These are phyloP conservation scores for Crucihimalaya himalaica DNA, from an alignment of 345 rosid species.

Conservation along the genomic window DNA sequence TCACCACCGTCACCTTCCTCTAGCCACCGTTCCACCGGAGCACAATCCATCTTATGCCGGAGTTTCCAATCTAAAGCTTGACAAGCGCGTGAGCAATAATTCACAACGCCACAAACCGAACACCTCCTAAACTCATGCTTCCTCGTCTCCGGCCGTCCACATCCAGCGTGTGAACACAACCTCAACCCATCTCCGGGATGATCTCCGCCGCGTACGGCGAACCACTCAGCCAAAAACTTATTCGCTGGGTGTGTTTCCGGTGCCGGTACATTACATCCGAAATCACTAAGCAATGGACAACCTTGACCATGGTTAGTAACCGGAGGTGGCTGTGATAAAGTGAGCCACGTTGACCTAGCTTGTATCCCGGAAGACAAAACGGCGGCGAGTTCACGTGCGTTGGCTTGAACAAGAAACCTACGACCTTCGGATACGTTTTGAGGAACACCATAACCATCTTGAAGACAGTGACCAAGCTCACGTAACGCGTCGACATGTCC, in stretches of 20 bases:
- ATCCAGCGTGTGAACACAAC: slow-evolving; percentile 76
- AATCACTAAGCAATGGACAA: slow-evolving; percentile 86
- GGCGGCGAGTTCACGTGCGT: slow-evolving; percentile 82
- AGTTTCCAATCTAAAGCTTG: slow-evolving; percentile 97
- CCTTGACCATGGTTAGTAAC: slow-evolving; percentile 43
- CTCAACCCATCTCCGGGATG: slow-evolving; percentile 61
- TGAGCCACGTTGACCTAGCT: slow-evolving; percentile 51
- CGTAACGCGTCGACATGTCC: slow-evolving; percentile 94
- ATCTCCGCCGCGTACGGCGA: slow-evolving; percentile 44
- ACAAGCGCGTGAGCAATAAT: slow-evolving; percentile 96
- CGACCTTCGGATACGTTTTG: slow-evolving; percentile 84
- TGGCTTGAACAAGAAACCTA: slow-evolving; percentile 90
- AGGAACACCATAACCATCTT: slow-evolving; percentile 96
- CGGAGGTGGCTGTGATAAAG: slow-evolving; percentile 48
- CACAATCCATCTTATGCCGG: slow-evolving; percentile 79
- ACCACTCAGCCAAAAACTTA: slow-evolving; percentile 82
- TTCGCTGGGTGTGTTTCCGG: slow-evolving; percentile 84
- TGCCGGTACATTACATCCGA: slow-evolving; percentile 97
- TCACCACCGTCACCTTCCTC: slow-evolving; percentile 52
- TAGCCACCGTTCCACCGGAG: slow-evolving; percentile 54
- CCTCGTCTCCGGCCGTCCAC: slow-evolving; percentile 94
- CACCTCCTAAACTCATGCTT: slow-evolving; percentile 91
- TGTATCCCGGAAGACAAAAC: slow-evolving; percentile 54
- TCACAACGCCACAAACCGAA: slow-evolving; percentile 90
- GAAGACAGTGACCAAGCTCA: slow-evolving; percentile 97